Conservation (phyloP, 345 rosid species). For the Kernera saxatilis region DNA sequence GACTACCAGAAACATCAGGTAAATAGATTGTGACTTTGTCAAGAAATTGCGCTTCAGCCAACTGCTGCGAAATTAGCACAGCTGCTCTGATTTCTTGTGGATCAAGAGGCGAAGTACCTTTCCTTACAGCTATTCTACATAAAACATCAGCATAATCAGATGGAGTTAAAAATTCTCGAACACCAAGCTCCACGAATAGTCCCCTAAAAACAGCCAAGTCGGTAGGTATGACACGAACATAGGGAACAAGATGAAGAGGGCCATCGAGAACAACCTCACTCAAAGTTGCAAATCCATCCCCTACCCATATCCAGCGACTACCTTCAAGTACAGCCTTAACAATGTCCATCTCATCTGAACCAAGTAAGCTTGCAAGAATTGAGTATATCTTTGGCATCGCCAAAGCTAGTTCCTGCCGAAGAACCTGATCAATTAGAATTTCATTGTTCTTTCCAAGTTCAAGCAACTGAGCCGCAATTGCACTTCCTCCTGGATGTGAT, state of each 20-base stretch:
- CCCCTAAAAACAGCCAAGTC: slow-evolving; percentile 87
- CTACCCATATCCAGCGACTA: slow-evolving; percentile 98
- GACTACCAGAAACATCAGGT: slow-evolving; percentile 79
- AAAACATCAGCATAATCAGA: slow-evolving; percentile 76
- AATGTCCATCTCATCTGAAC: slow-evolving; percentile 93
- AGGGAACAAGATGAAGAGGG: slow-evolving; percentile 90
- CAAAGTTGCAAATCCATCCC: slow-evolving; percentile 91
- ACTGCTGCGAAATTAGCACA: slow-evolving; percentile 76
- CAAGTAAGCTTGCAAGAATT: slow-evolving; percentile 56
- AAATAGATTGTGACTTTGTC: slow-evolving; percentile 64
- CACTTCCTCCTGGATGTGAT: slow-evolving; percentile 86
- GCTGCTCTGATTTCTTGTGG: slow-evolving; percentile 76
- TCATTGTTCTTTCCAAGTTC: slow-evolving; percentile 97
- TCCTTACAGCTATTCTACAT: slow-evolving; percentile 68
- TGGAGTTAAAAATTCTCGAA: slow-evolving; percentile 77
- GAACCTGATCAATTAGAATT: slow-evolving; percentile 61
- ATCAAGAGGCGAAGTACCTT: slow-evolving; percentile 69
- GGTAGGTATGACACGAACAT: slow-evolving; percentile 80
- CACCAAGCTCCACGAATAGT: slow-evolving; percentile 80
- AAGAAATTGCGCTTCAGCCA: slow-evolving; percentile 69
- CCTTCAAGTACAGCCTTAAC: slow-evolving; percentile 97
- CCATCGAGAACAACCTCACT: slow-evolving; percentile 96
- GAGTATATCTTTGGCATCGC: slow-evolving; percentile 91
- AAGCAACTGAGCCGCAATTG: slow-evolving; percentile 92
- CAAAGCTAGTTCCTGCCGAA: slow-evolving; percentile 83